These are phyloP conservation scores for Closterium sp. DNA, from an alignment of 139 green algal species.

Conservation along the genomic window DNA sequence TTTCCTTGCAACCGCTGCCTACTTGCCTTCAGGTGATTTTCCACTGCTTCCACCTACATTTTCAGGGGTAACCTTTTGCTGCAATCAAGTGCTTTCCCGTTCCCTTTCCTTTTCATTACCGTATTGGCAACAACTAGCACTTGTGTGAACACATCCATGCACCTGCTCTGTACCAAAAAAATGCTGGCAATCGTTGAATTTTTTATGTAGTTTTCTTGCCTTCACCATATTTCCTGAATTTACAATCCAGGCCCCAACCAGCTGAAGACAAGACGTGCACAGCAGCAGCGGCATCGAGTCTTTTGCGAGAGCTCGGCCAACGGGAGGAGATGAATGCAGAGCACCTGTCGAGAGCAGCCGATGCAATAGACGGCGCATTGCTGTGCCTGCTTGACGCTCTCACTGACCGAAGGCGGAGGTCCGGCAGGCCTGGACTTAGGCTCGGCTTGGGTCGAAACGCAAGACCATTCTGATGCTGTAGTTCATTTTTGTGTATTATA, in stretches of 20 bases:
- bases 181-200: no score
- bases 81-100: no score
- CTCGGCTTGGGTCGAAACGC: slow-evolving; percentile 17
- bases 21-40: no score
- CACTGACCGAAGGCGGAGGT: slow-evolving; percentile 17
- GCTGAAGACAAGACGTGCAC: slow-evolving; percentile 48
- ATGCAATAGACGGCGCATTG: slow-evolving; percentile 26
- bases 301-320: slow-evolving; percentile 40
- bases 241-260: slow-evolving; percentile 44
- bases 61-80: no score
- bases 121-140: no score
- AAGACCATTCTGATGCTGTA: not conserved
- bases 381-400: slow-evolving; percentile 19
- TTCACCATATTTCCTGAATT: not conserved
- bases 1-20: no score
- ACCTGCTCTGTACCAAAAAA: no score
- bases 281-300: slow-evolving; percentile 32
- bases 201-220: no score
- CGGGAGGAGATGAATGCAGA: not conserved
- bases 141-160: no score
- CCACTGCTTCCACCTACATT: no score
- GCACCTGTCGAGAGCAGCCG: slow-evolving; percentile 8
- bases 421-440: not conserved
- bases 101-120: no score
- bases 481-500: no score